Conservation (phyloP, 805 yeast species). For the Komagataella ulmi region DNA sequence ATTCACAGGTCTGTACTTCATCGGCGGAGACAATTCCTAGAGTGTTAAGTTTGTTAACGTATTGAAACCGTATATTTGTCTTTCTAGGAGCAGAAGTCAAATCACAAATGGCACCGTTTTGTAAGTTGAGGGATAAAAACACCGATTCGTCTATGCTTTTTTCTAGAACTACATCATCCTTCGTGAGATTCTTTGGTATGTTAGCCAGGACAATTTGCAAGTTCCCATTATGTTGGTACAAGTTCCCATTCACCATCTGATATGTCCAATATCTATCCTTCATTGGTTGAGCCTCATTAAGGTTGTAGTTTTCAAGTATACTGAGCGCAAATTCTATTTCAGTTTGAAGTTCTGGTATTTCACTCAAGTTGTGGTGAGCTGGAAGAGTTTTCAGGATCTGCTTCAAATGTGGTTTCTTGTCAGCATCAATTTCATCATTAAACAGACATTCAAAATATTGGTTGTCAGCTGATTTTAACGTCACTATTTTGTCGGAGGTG, state of each 20-base stretch:
- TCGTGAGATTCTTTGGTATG: background rate
- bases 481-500: background rate
- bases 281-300: background rate
- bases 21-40: slow-evolving; percentile 11
- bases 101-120: slow-evolving; percentile 19
- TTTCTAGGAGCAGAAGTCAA: slow-evolving; percentile 16
- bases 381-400: background rate
- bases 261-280: background rate
- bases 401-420: background rate
- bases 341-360: background rate
- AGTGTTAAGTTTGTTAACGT: slow-evolving; percentile 7
- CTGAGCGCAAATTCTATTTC: background rate
- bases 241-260: background rate
- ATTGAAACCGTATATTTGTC: slow-evolving; percentile 13
- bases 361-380: background rate
- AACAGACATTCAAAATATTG: background rate
- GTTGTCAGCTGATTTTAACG: background rate
- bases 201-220: background rate
- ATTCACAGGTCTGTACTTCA: slow-evolving; percentile 20
- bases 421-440: background rate
- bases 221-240: background rate
- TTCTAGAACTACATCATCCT: background rate
- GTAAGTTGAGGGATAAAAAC: slow-evolving; percentile 14
- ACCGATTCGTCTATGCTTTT: slow-evolving; percentile 10
- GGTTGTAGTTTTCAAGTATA: background rate